Evolutionary conservation across 1,284 basidiomycete genomes (phyloP).

Genomic region (Papiliotrema fonsecae): DNA sequence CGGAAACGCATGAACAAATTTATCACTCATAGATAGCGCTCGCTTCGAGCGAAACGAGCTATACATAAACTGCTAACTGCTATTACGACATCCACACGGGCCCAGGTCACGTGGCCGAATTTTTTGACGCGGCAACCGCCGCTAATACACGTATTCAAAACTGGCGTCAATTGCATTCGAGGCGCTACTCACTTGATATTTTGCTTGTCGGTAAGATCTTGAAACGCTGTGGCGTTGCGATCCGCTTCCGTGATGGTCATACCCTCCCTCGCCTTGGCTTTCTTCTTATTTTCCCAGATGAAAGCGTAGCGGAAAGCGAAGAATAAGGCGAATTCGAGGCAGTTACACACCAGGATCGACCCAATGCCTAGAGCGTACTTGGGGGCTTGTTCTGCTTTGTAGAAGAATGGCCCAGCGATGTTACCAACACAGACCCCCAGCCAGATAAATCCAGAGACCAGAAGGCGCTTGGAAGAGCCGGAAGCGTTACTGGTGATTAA

Average conservation of each 20-base stretch:
- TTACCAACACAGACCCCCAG: conserved; percentile 48
- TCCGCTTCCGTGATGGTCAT: conserved; percentile 6
- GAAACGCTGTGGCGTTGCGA: conserved; percentile 35
- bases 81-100: too few relatives aligned
- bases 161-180: background rate
- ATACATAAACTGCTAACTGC: too few relatives aligned
- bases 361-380: conserved; percentile 50
- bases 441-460: conserved; percentile 43
- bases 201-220: conserved; percentile 45
- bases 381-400: conserved; percentile 47
- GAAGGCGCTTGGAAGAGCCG: conserved; percentile 52
- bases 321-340: conserved; percentile 45
- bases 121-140: too few relatives aligned
- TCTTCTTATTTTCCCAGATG: conserved; percentile 46
- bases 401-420: conserved; percentile 47
- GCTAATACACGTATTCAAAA: conserved; percentile 19
- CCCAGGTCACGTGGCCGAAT: too few relatives aligned
- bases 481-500: conserved; percentile 52
- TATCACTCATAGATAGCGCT: too few relatives aligned
- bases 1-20: too few relatives aligned
- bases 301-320: conserved; percentile 48
- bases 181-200: conserved; percentile 28
- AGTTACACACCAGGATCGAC: conserved; percentile 46
- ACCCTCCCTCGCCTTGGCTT: conserved; percentile 37
- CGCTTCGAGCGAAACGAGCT: too few relatives aligned